phyloP scores from a whole-genome alignment of 257 asterid species.

The Eustoma russellianum region DNA sequence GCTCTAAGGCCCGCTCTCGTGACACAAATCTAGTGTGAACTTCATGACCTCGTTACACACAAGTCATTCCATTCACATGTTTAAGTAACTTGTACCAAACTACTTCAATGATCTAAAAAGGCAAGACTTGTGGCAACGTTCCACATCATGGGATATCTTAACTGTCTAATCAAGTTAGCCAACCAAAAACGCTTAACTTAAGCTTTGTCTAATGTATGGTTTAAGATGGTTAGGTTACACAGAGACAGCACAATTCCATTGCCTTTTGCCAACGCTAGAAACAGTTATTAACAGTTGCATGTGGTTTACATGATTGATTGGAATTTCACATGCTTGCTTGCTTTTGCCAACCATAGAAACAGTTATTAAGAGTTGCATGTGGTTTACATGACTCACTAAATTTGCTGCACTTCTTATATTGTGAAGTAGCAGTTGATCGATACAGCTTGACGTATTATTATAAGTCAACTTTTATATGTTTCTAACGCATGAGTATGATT shows the following conservation, averaged over 20 bases:
- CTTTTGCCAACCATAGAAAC: no score
- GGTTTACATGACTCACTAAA: no score
- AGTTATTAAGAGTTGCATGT: no score
- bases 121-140: constrained; percentile 10
- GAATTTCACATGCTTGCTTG: constrained; percentile 39
- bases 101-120: constrained; percentile 1
- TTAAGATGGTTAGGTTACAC: constrained; percentile 3
- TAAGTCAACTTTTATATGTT: no score
- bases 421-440: no score
- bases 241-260: constrained; percentile 15
- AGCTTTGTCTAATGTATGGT: neutral
- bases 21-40: no score
- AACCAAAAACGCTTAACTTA: neutral
- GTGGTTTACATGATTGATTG: constrained; percentile 40
- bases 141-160: constrained; percentile 2
- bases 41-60: constrained; percentile 2
- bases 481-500: no score
- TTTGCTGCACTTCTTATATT: no score
- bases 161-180: neutral
- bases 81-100: constrained; percentile 2
- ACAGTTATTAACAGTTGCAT: constrained; percentile 25
- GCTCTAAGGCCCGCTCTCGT: no score
- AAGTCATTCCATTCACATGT: constrained; percentile 19
- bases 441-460: no score
- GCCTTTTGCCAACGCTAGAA: constrained; percentile 11